These are phyloP conservation scores for Nicotiana paniculata DNA, from an alignment of 257 asterid species.

Conservation along the genomic window DNA sequence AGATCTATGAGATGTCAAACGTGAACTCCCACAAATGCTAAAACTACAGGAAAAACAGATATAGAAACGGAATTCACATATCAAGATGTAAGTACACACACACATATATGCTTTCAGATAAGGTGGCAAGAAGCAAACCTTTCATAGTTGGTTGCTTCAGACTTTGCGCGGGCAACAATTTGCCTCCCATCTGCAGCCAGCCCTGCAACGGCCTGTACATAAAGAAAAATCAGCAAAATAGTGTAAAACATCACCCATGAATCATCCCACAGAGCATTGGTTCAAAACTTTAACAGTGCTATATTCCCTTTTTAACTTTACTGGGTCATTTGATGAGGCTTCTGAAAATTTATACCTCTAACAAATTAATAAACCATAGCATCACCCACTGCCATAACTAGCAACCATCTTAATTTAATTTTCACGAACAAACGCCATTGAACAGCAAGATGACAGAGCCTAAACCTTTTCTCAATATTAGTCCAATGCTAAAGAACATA, in stretches of 20 bases:
- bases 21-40: background rate
- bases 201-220: conserved; percentile 77
- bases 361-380: background rate
- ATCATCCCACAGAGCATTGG: background rate
- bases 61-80: background rate
- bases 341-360: background rate
- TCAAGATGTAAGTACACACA: background rate
- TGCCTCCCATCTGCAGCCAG: conserved; percentile 95
- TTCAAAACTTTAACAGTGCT: background rate
- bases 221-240: background rate
- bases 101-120: background rate
- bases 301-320: background rate
- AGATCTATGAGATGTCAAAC: background rate
- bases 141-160: conserved; percentile 80
- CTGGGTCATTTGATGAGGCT: background rate
- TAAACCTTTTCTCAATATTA: background rate
- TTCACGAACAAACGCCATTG: background rate
- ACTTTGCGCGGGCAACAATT: conserved; percentile 76
- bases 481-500: background rate
- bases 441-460: background rate
- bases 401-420: background rate
- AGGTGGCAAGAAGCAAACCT: conserved; percentile 34
- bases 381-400: background rate
- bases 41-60: background rate
- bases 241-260: background rate